Evolutionary conservation across 2,329 filamentous ascomycete species (phyloP), one percentile per base, ranked within the genome.

Genomic region (Calonectria leucothoes): DNA sequence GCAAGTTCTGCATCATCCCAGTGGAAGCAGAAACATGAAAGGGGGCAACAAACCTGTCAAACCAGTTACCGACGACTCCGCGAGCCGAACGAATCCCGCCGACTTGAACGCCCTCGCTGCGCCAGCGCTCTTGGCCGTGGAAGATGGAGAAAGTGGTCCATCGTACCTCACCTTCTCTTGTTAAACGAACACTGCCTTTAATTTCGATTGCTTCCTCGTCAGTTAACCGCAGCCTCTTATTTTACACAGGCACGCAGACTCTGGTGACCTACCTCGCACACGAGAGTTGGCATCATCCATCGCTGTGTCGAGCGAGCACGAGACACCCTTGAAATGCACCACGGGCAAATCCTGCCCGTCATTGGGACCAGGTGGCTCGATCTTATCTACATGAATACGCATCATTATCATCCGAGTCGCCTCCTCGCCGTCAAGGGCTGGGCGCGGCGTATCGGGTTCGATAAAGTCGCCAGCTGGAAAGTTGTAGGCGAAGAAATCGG

Each of bases 31-130:
- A 23, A 31, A 27, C 33, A 12, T n/a, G 39, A n/a, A 33, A 59
- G 29, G 31, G 8, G 14, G n/a, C 12, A 31, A 79, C 86, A 74
- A 85, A 92, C 91, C 92, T 93, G 78, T 95, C 93, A 79, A 95
- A 96, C 94, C 94, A 96, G 66, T 91, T 93, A 0, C 94, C 94
- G 2, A 95, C 80, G 0, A 95, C 91, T 1, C 94, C 94, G 10
- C 93, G 88, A 8, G 89, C 91, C 7, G 92, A 93, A 63, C 86
- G 84, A 1, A 91, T 78, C 0, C 94, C 94, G 14, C 94, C 94
- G 6, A 96, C 83, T 82, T 96, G 94, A 7, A 96, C 87, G 11
- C 93, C 91, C 84, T 96, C 94, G 79, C 92, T 94, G n/a, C 91
- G 89, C 94, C 94, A 96, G 27, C 93, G 87, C 79, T 94, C 91